Base-by-base conservation (phyloP, 306 rosid genomes). In the Sphenostylis stenocarpa region DNA sequence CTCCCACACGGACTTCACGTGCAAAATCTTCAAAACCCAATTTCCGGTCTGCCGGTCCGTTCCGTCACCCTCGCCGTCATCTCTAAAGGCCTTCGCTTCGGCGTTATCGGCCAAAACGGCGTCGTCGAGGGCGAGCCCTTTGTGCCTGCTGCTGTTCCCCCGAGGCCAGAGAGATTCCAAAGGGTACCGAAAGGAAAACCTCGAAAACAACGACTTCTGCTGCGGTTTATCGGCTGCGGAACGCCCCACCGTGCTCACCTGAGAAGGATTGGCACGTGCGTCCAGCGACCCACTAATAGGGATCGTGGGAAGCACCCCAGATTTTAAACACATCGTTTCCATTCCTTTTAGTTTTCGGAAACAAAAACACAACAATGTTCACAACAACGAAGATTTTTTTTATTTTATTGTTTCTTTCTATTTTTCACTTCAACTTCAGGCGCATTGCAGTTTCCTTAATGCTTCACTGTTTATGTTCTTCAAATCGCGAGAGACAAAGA, bases 21-120 rank as follows among this genome's bases (percentile, higher is more conserved):
- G 88, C 77, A 91, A 80, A 80, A 92, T 92, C 86, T 90, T 95
- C 76, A 91, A 82, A 53, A 92, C 89, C 99, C 97, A 95, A 67
- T 89, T 90, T 19, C 33, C 90, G 12, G 51, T 82, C n/a, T 62
- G 83, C 36, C 21, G 81, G 49, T 77, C 94, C 2, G 56, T 33
- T 15, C 15, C 76, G 16, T 67, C 65, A 47, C 70, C 77, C 4
- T 75, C 76, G 11, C 56, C 72, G 23, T 78, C 89, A 13, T 80
- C 85, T 33, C 66, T 23, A 23, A 58, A 74, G 10, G 58, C 71
- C 62, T 67, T 73, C 15, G 51, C 84, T 53, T 65, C 94, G 14
- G 62, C 70, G 28, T 77, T 60, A 49, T 85, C 90, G 29, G 60
- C 83, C 84, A 81, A 78, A 43, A 87, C 88, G 81, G 92, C 88